A percentile compares a stretch with the other conserved stretches of the same genome.
Conservation (phyloP, 2,329 filamentous ascomycete species). For the Lecanosticta acicola region DNA sequence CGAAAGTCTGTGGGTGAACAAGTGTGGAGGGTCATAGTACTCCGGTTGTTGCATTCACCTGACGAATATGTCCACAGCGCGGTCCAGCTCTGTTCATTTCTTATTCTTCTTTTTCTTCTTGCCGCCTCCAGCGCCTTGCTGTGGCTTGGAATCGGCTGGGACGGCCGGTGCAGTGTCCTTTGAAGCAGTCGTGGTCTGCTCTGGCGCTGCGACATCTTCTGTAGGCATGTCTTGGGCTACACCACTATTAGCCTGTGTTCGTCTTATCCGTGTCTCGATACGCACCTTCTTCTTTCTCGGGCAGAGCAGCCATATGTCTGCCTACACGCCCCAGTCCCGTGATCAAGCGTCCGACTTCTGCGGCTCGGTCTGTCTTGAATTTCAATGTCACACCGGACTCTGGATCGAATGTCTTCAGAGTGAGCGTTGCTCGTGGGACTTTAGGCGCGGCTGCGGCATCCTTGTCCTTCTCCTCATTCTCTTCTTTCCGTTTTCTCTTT, state of each 20-base stretch:
- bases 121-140: slow-evolving; percentile 35
- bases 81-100: slow-evolving; percentile 34
- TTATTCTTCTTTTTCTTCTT: slow-evolving; percentile 47
- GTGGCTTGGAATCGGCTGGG: slow-evolving; percentile 16
- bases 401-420: slow-evolving; percentile 86
- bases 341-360: slow-evolving; percentile 80
- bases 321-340: slow-evolving; percentile 69
- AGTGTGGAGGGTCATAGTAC: neutral
- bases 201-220: slow-evolving; percentile 27
- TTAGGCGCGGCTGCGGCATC: slow-evolving; percentile 32
- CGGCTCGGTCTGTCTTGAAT: slow-evolving; percentile 84
- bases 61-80: neutral
- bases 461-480: slow-evolving; percentile 21
- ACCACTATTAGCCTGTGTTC: slow-evolving; percentile 3
- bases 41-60: neutral
- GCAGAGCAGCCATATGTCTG: slow-evolving; percentile 52
- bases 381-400: slow-evolving; percentile 75
- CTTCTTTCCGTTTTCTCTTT: slow-evolving; percentile 23
- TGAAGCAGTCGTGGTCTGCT: slow-evolving; percentile 18
- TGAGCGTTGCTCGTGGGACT: slow-evolving; percentile 62
- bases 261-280: neutral
- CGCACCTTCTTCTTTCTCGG: slow-evolving; percentile 38
- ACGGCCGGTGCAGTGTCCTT: slow-evolving; percentile 9
- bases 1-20: too few relatives aligned
- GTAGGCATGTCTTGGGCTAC: slow-evolving; percentile 29